Evolutionary conservation across 106 monocot genomes (phyloP).

Genomic region (Narthecium ossifragum): DNA sequence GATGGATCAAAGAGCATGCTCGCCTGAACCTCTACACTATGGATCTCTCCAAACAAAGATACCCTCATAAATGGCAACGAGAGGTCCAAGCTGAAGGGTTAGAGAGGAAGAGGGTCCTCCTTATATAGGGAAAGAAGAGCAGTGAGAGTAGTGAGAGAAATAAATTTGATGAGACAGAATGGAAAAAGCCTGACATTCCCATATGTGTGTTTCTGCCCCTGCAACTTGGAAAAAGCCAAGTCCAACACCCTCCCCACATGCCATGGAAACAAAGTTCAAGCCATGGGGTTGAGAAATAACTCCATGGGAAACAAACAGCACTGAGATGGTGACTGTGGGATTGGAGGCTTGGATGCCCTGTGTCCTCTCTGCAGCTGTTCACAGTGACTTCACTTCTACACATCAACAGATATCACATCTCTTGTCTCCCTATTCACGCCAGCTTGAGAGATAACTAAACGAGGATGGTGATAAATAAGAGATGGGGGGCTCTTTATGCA

Average conservation of each 20-base stretch:
- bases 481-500: not conserved
- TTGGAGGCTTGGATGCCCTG: not conserved
- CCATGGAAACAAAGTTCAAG: not conserved
- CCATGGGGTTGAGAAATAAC: not conserved
- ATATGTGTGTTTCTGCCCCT: not conserved
- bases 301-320: not conserved
- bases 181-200: not conserved
- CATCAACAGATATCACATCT: not conserved
- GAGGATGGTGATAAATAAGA: not conserved
- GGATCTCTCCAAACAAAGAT: too few relatives aligned
- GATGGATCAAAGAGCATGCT: not conserved
- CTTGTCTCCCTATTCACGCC: not conserved
- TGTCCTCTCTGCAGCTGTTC: not conserved
- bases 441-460: not conserved
- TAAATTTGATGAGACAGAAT: constrained; percentile 4
- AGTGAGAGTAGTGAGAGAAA: not conserved
- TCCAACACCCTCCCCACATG: not conserved
- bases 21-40: too few relatives aligned
- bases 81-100: not conserved
- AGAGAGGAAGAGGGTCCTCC: not conserved
- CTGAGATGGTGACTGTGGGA: not conserved
- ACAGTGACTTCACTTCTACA: not conserved
- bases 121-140: not conserved
- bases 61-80: too few relatives aligned
- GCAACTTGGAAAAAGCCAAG: not conserved